Evolutionary conservation across 2,329 filamentous ascomycete genomes (phyloP).

Genomic region (Epichloe hybrida): DNA sequence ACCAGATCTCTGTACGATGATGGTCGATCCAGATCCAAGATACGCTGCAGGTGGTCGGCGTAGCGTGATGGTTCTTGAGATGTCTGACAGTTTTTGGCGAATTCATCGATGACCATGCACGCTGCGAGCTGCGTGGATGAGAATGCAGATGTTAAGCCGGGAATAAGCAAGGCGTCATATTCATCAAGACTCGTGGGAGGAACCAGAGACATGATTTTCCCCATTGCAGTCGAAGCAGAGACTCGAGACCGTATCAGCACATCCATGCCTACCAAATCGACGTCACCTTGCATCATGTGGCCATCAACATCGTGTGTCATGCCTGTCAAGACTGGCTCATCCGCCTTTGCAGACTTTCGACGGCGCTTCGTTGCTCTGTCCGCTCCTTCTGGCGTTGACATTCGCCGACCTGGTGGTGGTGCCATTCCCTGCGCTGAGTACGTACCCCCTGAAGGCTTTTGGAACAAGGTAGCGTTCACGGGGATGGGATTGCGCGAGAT

Average conservation of each 20-base stretch:
- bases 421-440: conserved; percentile 45
- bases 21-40: conserved; percentile 73
- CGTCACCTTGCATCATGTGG: conserved; percentile 93
- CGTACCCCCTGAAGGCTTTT: conserved; percentile 83
- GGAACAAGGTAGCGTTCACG: conserved; percentile 81
- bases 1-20: conserved; percentile 79
- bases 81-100: conserved; percentile 46
- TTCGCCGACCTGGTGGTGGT: conserved; percentile 29
- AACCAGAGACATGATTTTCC: conserved; percentile 66
- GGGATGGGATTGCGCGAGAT: conserved; percentile 81
- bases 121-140: conserved; percentile 79
- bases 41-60: conserved; percentile 50
- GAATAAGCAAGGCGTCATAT: conserved; percentile 52
- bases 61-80: conserved; percentile 37
- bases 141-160: conserved; percentile 56
- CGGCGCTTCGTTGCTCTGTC: conserved; percentile 62
- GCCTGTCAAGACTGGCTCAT: conserved; percentile 48
- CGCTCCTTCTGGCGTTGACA: conserved; percentile 37
- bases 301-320: conserved; percentile 92
- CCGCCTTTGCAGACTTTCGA: conserved; percentile 71
- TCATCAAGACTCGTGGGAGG: conserved; percentile 47
- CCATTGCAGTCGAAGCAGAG: conserved; percentile 76
- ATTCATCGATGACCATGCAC: conserved; percentile 78
- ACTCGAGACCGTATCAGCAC: conserved; percentile 79
- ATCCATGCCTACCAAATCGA: conserved; percentile 85